These are phyloP conservation scores for Lagenaria siceraria DNA, from an alignment of 306 rosid genomes.

Conservation along the genomic window DNA sequence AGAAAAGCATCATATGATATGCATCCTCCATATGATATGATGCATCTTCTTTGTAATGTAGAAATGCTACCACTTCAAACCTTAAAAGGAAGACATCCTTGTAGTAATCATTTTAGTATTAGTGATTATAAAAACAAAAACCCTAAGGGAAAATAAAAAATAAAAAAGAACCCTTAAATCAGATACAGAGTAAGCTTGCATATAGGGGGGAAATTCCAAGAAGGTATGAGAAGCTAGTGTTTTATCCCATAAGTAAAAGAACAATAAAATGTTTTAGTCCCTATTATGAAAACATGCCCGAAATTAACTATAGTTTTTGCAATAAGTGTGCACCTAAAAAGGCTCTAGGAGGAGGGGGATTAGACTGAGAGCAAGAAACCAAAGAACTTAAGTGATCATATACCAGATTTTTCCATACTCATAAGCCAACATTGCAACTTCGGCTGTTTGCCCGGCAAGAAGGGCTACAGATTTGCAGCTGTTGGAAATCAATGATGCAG, in stretches of 20 bases:
- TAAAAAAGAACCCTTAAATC: background rate
- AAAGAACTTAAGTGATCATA: slow-evolving; percentile 26
- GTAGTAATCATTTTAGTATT: background rate
- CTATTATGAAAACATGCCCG: background rate
- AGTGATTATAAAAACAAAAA: background rate
- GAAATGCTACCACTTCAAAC: background rate
- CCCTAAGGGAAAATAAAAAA: background rate
- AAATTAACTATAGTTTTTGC: background rate
- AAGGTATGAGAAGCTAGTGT: background rate
- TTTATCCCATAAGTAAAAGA: background rate
- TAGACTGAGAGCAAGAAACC: background rate
- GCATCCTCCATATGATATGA: background rate
- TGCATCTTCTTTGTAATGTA: background rate
- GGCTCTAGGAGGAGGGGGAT: background rate
- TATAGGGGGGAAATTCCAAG: background rate
- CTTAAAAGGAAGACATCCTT: background rate
- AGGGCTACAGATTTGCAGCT: slow-evolving; percentile 96
- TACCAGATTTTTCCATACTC: slow-evolving; percentile 96
- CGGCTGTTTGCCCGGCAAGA: slow-evolving; percentile 86
- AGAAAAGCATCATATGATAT: background rate
- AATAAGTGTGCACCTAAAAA: background rate
- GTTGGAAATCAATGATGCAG: slow-evolving; percentile 85
- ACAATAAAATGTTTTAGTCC: background rate
- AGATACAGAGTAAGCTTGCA: background rate
- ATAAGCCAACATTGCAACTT: slow-evolving; percentile 72